phyloP scores from a whole-genome alignment of 306 rosid species.

The Urtica urens region DNA sequence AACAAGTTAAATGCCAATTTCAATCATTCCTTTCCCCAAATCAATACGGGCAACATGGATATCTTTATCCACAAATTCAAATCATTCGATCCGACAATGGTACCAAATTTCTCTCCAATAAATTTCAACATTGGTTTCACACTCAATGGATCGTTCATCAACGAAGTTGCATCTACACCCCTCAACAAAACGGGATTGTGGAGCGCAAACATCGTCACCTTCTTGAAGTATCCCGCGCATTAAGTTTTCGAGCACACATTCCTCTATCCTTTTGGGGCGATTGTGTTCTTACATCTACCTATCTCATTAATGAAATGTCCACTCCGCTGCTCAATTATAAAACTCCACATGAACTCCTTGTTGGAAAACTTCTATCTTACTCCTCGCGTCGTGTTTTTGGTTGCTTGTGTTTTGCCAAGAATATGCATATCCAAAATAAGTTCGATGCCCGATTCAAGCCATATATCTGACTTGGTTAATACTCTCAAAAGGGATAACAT shows the following conservation, averaged over 20 bases:
- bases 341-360: conserved; percentile 3
- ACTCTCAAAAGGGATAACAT: too few relatives aligned
- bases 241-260: too few relatives aligned
- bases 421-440: conserved; percentile 1
- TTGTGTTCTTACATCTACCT: too few relatives aligned
- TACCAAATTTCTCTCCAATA: not conserved
- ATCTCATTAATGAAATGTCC: too few relatives aligned
- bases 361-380: not conserved
- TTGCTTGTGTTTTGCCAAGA: too few relatives aligned
- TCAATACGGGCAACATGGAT: not conserved
- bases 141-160: not conserved
- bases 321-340: not conserved
- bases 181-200: conserved; percentile 1
- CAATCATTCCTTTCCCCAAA: not conserved
- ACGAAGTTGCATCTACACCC: too few relatives aligned
- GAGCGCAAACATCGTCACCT: conserved; percentile 1
- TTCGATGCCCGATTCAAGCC: not conserved
- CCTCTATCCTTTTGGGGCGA: too few relatives aligned
- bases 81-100: conserved; percentile 2
- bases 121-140: not conserved
- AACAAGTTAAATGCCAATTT: not conserved
- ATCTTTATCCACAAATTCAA: not conserved
- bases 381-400: too few relatives aligned
- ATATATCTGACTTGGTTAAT: not conserved
- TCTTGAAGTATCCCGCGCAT: conserved; percentile 9